Base-by-base conservation (phyloP, 305 asterid species). In the Rubia tinctorum region DNA sequence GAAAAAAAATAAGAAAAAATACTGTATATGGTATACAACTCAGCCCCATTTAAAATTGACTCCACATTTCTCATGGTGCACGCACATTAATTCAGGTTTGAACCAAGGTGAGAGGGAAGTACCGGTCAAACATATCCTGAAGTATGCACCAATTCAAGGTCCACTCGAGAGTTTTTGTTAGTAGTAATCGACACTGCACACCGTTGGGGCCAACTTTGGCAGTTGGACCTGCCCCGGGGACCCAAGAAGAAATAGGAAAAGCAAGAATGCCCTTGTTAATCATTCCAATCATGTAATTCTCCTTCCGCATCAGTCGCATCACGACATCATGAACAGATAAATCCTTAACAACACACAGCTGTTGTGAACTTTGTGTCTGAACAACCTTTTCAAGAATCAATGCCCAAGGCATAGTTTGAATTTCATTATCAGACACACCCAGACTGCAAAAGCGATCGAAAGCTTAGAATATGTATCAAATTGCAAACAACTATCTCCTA, bases 111-210 rank as follows among this genome's bases (percentile, higher is more conserved):
- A 34, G 18, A 43, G n/a, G 80, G 67, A 73, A 73, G 61, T 77
- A 90, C 99, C 97, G 77, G 82, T 95, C 99, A 82, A 95, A 95
- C 99, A 95, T 92, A 90, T 91, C 89, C 83, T 92, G 96, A 51
- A 95, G 79, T 82, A 95, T 86, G 86, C 96, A 89, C 97, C 98
- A 92, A 83, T 95, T 89, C 85, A 95, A 83, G 74, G 92, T 86
- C 99, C 98, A 95, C 66, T 95, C 98, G 55, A 95, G 96, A 72
- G 96, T 91, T 84, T 95, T 92, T 30, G 98, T 92, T 68, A 95
- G 84, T 59, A 92, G 82, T 10, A 93, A 83, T 73, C 88, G 89
- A 76, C 74, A 75, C 23, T 64, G 82, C 76, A 80, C 81, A 68
- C 90, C 96, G 80, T 83, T 80, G 27, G 85, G 79, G 34, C 87